A percentile compares a stretch with the other conserved stretches of the same genome.
Evolutionary conservation across 108 stramenopile species (phyloP).

Genomic region (Cyclostephanos tholiformis): DNA sequence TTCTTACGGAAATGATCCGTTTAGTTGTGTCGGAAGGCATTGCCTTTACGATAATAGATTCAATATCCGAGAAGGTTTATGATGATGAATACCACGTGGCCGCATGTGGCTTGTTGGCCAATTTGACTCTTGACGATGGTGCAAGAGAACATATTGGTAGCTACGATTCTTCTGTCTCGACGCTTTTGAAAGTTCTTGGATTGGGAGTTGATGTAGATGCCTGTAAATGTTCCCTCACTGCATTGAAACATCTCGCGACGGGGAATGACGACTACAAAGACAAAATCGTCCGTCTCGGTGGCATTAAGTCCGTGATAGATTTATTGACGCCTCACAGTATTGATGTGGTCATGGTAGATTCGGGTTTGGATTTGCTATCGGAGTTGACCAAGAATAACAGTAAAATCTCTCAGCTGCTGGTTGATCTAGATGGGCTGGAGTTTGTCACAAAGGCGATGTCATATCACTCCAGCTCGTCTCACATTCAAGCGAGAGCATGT

Average conservation of each 20-base stretch:
- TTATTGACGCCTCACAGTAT: conserved; percentile 7
- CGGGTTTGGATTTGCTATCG: conserved; percentile 27
- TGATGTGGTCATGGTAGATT: conserved; percentile 20
- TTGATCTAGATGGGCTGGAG: conserved; percentile 20
- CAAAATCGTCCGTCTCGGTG: conserved; percentile 18
- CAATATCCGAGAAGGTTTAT: neutral
- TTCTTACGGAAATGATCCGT: neutral
- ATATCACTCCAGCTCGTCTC: conserved; percentile 4
- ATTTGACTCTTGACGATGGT: conserved; percentile 36
- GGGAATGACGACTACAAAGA: conserved; percentile 19
- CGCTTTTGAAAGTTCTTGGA: conserved; percentile 28
- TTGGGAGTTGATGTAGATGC: conserved; percentile 8
- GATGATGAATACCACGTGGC: conserved; percentile 26
- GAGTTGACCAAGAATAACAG: conserved; percentile 28
- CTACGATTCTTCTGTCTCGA: conserved; percentile 16
- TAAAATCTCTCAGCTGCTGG: conserved; percentile 10
- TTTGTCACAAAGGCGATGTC: conserved; percentile 27
- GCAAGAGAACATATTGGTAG: conserved; percentile 29
- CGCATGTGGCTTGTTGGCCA: conserved; percentile 42
- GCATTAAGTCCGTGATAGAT: conserved; percentile 21
- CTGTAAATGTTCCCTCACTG: conserved; percentile 22
- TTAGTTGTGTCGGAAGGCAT: neutral
- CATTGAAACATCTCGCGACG: conserved; percentile 28
- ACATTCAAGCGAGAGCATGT: conserved; percentile 19
- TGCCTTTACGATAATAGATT: conserved; percentile 30